Conservation (phyloP, 225 moss, liverwort and hornwort genomes). For the Pseudisothecium myosuroides region DNA sequence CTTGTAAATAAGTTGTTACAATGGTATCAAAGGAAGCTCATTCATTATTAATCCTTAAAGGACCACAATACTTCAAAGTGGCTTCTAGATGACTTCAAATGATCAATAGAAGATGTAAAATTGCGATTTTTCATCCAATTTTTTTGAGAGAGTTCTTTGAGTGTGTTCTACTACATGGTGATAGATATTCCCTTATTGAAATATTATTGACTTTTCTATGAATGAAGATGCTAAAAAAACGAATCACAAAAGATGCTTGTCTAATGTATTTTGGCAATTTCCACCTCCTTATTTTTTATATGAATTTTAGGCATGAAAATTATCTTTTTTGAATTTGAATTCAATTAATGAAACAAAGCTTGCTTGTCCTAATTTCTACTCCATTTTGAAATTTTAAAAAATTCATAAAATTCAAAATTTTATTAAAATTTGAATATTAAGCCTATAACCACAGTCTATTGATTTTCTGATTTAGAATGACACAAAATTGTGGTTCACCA, state of each 20-base stretch:
- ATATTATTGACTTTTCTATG: background rate
- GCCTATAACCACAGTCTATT: rapidly evolving
- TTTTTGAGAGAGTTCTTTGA: background rate
- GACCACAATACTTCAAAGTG: background rate
- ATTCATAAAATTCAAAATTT: background rate
- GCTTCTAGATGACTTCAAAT: background rate
- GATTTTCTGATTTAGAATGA: background rate
- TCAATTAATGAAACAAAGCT: background rate
- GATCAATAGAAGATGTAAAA: background rate
- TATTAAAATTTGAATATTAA: background rate
- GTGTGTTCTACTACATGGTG: background rate
- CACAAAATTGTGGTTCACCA: rapidly evolving
- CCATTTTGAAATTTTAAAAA: background rate
- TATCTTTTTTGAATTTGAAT: background rate
- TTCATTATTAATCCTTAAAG: background rate
- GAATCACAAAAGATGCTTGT: background rate
- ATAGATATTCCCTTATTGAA: background rate
- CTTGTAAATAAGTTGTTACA: background rate
- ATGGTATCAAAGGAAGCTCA: background rate
- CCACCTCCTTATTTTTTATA: background rate
- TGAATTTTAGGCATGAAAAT: background rate
- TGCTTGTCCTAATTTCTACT: rapidly evolving
- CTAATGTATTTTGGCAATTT: background rate
- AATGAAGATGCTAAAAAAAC: background rate
- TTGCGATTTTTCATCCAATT: background rate